Evolutionary conservation across 495 filamentous ascomycete species (phyloP).

Genomic region (Pyrenula aspistea): DNA sequence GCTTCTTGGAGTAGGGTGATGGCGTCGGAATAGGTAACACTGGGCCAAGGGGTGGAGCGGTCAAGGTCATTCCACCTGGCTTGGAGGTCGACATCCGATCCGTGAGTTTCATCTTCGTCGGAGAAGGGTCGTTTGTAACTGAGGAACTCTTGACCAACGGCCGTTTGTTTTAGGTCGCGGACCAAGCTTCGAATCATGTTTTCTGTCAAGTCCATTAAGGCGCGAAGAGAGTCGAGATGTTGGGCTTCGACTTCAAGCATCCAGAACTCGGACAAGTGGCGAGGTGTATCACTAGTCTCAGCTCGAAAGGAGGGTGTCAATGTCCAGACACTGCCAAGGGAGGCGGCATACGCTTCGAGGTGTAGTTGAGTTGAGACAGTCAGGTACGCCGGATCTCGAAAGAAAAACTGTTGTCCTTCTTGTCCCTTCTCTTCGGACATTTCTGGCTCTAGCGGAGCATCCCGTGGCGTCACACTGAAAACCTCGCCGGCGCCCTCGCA

Average conservation of each 20-base stretch:
- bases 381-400: conserved; percentile 82
- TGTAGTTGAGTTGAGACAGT: conserved; percentile 94
- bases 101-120: conserved; percentile 20
- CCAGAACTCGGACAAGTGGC: conserved; percentile 95
- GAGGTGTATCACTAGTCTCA: conserved; percentile 85
- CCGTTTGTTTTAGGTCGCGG: conserved; percentile 38
- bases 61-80: conserved; percentile 60
- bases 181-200: conserved; percentile 56
- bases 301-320: conserved; percentile 89
- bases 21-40: conserved; percentile 76
- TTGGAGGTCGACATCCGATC: conserved; percentile 33
- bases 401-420: conserved; percentile 42
- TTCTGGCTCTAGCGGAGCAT: conserved; percentile 2
- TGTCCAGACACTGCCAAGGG: conserved; percentile 86
- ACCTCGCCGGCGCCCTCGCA: conserved; percentile 96
- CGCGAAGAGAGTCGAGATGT: conserved; percentile 57
- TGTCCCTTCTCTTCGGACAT: conserved; percentile 17
- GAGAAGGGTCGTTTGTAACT: conserved; percentile 26
- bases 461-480: conserved; percentile 55
- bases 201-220: conserved; percentile 70
- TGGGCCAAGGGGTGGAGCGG: conserved; percentile 46
- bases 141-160: conserved; percentile 52
- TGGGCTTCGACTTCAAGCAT: conserved; percentile 90
- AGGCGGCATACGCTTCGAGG: conserved; percentile 81
- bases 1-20: conserved; percentile 56